These are phyloP conservation scores for Gonium pectorale DNA, from an alignment of 139 green algal species.

Conservation along the genomic window DNA sequence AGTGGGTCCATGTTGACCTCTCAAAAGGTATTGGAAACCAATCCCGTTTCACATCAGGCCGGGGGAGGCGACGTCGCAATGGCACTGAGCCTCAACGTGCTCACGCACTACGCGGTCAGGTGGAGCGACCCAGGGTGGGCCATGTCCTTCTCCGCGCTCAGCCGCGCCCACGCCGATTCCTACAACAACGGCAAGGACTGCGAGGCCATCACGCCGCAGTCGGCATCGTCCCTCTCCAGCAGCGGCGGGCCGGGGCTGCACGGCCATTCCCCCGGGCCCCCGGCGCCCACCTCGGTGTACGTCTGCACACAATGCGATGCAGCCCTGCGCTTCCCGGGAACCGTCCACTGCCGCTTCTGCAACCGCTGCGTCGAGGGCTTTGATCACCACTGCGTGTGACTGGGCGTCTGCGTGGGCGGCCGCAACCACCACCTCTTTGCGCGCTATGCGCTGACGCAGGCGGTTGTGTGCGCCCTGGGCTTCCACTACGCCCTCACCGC, in stretches of 20 bases:
- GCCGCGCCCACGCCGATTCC: not conserved
- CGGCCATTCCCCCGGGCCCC: not conserved
- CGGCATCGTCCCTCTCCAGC: not conserved
- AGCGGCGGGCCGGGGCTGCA: not conserved
- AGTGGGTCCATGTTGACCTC: too few species aligned
- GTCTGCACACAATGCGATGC: not conserved
- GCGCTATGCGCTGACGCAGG: not conserved
- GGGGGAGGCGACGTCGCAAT: too few species aligned
- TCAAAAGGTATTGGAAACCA: too few species aligned
- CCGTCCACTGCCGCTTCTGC: slow-evolving; percentile 76
- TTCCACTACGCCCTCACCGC: slow-evolving; percentile 37
- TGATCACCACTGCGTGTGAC: slow-evolving; percentile 82
- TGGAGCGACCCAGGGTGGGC: slow-evolving; percentile 4
- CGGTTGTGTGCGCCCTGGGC: not conserved
- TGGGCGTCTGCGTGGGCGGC: slow-evolving; percentile 15
- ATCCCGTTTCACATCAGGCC: too few species aligned
- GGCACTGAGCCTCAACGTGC: not conserved
- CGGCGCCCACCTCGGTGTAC: not conserved
- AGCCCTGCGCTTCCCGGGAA: not conserved
- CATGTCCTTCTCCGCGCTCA: not conserved
- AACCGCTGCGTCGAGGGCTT: slow-evolving; percentile 80
- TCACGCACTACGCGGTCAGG: not conserved
- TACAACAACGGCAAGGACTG: too few species aligned
- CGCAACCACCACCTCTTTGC: slow-evolving; percentile 37
- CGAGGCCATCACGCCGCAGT: not conserved